Conservation (phyloP, 768 basidiomycete species). For the Podaxis sp. region DNA sequence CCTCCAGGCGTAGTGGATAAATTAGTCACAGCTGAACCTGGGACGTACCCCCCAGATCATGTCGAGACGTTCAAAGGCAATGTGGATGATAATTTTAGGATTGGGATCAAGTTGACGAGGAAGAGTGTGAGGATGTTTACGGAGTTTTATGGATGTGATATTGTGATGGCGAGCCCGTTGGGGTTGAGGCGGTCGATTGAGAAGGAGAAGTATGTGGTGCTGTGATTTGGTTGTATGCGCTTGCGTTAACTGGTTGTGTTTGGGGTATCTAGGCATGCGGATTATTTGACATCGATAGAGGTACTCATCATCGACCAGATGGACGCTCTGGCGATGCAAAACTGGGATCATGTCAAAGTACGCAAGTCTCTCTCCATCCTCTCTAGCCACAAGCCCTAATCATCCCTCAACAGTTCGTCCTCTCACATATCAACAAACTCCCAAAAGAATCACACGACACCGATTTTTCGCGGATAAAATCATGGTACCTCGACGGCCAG, state of each 20-base stretch:
- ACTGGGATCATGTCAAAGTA: slow-evolving; percentile 98
- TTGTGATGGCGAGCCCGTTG: slow-evolving; percentile 91
- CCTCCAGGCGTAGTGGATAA: slow-evolving; percentile 82
- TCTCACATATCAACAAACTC: slow-evolving; percentile 81
- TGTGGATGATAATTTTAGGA: slow-evolving; percentile 90
- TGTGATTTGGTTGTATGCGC: not conserved
- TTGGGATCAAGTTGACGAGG: slow-evolving; percentile 89
- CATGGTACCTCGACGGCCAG: slow-evolving; percentile 97
- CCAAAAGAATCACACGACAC: slow-evolving; percentile 92
- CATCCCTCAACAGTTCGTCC: slow-evolving; percentile 59
- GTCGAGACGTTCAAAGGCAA: slow-evolving; percentile 96
- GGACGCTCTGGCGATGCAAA: slow-evolving; percentile 95
- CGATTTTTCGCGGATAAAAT: slow-evolving; percentile 96
- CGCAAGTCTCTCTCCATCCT: slow-evolving; percentile 12
- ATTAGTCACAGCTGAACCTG: slow-evolving; percentile 66
- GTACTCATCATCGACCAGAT: slow-evolving; percentile 88
- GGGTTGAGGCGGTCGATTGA: slow-evolving; percentile 90
- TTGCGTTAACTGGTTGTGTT: not conserved
- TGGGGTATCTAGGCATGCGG: slow-evolving; percentile 58
- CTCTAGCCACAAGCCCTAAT: not conserved
- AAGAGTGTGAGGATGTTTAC: slow-evolving; percentile 91
- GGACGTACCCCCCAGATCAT: slow-evolving; percentile 84
- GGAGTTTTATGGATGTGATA: slow-evolving; percentile 87
- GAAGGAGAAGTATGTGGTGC: slow-evolving; percentile 78
- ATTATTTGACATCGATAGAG: slow-evolving; percentile 94